phyloP scores from a whole-genome alignment of 164 flowering plant species.

The Piper betle region DNA sequence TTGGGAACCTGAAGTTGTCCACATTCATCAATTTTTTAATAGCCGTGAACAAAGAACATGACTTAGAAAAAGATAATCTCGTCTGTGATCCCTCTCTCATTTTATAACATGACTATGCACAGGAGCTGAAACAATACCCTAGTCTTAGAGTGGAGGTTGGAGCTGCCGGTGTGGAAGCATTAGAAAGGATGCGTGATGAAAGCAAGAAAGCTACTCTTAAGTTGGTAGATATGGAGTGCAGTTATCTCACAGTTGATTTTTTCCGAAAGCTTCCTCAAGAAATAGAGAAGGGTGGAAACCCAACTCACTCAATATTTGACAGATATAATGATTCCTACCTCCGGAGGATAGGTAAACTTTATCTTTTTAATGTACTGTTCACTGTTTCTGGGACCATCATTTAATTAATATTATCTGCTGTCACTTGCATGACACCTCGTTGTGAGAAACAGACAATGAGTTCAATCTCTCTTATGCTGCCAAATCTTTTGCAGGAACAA shows the following conservation, averaged over 20 bases:
- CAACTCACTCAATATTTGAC: conserved; percentile 83
- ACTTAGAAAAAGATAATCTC: neutral
- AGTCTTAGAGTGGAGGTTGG: conserved; percentile 45
- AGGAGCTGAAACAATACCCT: conserved; percentile 83
- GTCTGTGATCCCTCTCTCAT: neutral
- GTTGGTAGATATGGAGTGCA: conserved; percentile 86
- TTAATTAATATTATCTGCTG: neutral
- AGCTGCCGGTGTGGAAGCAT: conserved; percentile 64
- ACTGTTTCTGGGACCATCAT: no score
- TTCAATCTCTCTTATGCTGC: neutral
- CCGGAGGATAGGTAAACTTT: conserved; percentile 56
- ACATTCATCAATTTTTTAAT: no score
- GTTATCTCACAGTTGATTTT: conserved; percentile 88
- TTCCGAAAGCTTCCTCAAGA: conserved; percentile 98
- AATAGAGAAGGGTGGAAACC: conserved; percentile 92
- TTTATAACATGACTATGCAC: conserved; percentile 1
- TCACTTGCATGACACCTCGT: neutral
- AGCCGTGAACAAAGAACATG: no score
- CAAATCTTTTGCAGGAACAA: conserved; percentile 42
- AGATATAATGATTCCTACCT: conserved; percentile 87
- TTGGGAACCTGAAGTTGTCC: no score
- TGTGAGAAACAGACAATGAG: neutral
- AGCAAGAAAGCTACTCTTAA: conserved; percentile 76
- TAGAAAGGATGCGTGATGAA: conserved; percentile 78
- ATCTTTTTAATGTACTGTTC: neutral